phyloP scores from a whole-genome alignment of 768 basidiomycete genomes.

The Neoboletus magnificus region DNA sequence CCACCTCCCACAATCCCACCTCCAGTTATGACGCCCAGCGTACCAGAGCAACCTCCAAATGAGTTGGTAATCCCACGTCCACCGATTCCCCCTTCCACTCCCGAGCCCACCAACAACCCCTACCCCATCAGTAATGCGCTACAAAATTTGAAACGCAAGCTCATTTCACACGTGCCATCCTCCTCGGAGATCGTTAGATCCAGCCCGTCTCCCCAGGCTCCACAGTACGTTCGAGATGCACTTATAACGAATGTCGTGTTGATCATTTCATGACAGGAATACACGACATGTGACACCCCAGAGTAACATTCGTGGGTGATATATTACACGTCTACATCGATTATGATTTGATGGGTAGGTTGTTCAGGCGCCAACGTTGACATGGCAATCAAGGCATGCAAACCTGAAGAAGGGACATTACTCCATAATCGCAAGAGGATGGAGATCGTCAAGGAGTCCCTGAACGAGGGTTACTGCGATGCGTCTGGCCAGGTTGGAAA shows the following conservation, averaged over 20 bases:
- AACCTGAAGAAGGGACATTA: slow-evolving; percentile 59
- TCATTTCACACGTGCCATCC: slow-evolving; percentile 18
- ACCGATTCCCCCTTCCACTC: neutral
- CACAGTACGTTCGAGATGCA: slow-evolving; percentile 15
- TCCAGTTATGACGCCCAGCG: neutral
- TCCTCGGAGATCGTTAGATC: slow-evolving; percentile 15
- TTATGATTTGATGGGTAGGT: neutral
- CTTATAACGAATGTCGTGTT: neutral
- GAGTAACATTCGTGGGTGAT: slow-evolving; percentile 39
- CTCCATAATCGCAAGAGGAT: slow-evolving; percentile 65
- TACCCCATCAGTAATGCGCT: slow-evolving; percentile 16
- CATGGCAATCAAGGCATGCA: slow-evolving; percentile 70
- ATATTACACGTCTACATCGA: neutral
- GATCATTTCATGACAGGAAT: slow-evolving; percentile 9
- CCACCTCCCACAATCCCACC: slow-evolving; percentile 5
- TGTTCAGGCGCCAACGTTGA: slow-evolving; percentile 56
- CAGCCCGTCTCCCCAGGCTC: slow-evolving; percentile 10
- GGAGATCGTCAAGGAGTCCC: slow-evolving; percentile 67
- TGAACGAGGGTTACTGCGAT: slow-evolving; percentile 85
- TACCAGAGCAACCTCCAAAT: slow-evolving; percentile 5
- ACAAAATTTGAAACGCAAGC: slow-evolving; percentile 29
- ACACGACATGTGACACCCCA: slow-evolving; percentile 38
- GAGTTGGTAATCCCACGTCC: neutral
- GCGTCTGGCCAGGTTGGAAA: slow-evolving; percentile 61
- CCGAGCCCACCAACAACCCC: slow-evolving; percentile 4